Evolutionary conservation across 306 rosid species (phyloP).

Genomic region (Acacia confusa): DNA sequence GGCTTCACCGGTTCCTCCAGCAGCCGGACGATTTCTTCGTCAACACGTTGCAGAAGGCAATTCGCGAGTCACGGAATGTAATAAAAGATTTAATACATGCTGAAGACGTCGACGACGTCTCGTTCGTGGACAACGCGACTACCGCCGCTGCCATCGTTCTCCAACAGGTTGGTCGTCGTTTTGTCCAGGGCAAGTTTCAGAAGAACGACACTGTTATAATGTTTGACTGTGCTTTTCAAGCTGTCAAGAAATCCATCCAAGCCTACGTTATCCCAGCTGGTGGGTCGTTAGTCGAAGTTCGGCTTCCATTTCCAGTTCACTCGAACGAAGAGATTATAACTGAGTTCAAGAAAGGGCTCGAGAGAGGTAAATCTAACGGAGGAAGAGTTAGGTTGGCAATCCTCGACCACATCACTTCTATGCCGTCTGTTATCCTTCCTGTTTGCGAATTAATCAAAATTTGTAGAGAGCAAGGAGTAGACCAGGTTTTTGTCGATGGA

Average conservation of each 20-base stretch:
- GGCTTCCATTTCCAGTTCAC: constrained; percentile 57
- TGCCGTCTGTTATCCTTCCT: constrained; percentile 63
- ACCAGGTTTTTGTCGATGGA: constrained; percentile 65
- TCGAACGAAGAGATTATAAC: constrained; percentile 42
- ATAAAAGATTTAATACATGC: constrained; percentile 46
- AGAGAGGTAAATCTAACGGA: constrained; percentile 47
- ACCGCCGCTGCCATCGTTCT: constrained; percentile 69
- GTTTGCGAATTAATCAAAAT: constrained; percentile 42
- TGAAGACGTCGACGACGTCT: constrained; percentile 40
- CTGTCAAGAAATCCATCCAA: constrained; percentile 63
- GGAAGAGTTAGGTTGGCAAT: constrained; percentile 58
- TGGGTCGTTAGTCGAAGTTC: constrained; percentile 50
- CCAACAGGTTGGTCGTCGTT: constrained; percentile 45
- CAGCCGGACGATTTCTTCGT: constrained; percentile 61
- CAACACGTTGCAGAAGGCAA: constrained; percentile 39
- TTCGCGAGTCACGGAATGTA: constrained; percentile 38
- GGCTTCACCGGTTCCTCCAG: constrained; percentile 56
- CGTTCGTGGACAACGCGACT: constrained; percentile 64
- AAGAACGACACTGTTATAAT: constrained; percentile 47
- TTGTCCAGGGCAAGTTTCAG: constrained; percentile 26
- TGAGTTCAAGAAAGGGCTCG: constrained; percentile 49
- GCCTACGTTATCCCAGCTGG: constrained; percentile 52
- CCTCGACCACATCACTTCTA: constrained; percentile 63
- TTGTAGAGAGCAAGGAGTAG: constrained; percentile 58
- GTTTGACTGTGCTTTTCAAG: constrained; percentile 53